Percentiles rank a stretch among this genome's conserved stretches.
phyloP scores from a whole-genome alignment of 2,329 filamentous ascomycete genomes.

The Leptosphaerulina australis region DNA sequence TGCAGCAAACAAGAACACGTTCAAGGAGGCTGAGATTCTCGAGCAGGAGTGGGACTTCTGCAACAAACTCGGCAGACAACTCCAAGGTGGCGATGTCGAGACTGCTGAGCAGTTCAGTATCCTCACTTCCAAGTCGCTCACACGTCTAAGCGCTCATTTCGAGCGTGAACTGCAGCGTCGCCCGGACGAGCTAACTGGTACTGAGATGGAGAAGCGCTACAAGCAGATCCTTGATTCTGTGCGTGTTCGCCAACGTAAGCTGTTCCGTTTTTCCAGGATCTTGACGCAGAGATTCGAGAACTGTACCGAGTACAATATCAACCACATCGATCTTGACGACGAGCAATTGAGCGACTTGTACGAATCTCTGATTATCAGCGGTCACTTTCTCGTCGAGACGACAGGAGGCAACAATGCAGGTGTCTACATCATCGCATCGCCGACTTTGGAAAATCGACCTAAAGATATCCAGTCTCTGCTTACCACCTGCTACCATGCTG shows the following conservation, averaged over 20 bases:
- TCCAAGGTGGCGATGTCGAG: constrained; percentile 94
- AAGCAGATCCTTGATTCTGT: constrained; percentile 95
- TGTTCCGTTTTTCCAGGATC: constrained; percentile 92
- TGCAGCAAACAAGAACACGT: constrained; percentile 96
- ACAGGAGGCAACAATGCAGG: constrained; percentile 71
- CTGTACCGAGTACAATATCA: constrained; percentile 90
- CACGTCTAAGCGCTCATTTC: constrained; percentile 86
- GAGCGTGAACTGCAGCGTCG: constrained; percentile 87
- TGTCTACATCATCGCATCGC: constrained; percentile 83
- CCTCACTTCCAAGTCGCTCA: constrained; percentile 89
- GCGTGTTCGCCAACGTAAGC: constrained; percentile 91
- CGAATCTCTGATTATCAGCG: constrained; percentile 77
- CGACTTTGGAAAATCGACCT: constrained; percentile 73
- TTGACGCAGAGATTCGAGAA: constrained; percentile 95
- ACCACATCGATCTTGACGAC: constrained; percentile 69
- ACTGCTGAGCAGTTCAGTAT: constrained; percentile 97
- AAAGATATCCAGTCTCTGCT: constrained; percentile 87
- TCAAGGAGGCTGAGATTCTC: constrained; percentile 96
- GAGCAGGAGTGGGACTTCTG: constrained; percentile 99
- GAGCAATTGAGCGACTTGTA: constrained; percentile 77
- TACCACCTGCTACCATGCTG: constrained; percentile 75
- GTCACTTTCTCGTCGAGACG: constrained; percentile 84
- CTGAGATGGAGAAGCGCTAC: constrained; percentile 96
- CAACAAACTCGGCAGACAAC: constrained; percentile 86
- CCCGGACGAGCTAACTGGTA: constrained; percentile 75